A percentile compares a stretch with the other conserved stretches of the same genome.
These are phyloP conservation scores for Proliferodiscus dingleyae DNA, from an alignment of 2,329 filamentous ascomycete species.

Conservation along the genomic window DNA sequence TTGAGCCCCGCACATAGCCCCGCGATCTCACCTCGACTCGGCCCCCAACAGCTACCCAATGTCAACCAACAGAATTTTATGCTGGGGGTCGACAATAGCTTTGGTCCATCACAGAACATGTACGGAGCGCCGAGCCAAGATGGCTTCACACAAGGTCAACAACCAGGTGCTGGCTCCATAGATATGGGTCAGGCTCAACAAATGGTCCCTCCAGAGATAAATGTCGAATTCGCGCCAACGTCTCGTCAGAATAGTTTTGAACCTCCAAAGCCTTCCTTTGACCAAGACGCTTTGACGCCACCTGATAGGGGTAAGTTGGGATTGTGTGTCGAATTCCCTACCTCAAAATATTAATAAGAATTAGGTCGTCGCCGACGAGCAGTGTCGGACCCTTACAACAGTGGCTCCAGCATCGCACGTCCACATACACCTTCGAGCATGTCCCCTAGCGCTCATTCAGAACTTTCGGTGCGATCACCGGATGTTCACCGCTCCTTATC, in stretches of 20 bases:
- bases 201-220: slow-evolving; percentile 91
- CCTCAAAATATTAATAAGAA: slow-evolving; percentile 17
- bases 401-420: slow-evolving; percentile 39
- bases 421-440: slow-evolving; percentile 46
- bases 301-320: slow-evolving; percentile 59
- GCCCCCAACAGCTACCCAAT: slow-evolving; percentile 52
- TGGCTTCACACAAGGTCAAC: slow-evolving; percentile 41
- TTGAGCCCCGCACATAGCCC: slow-evolving; percentile 75
- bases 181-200: slow-evolving; percentile 66
- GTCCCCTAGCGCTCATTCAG: slow-evolving; percentile 49
- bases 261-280: slow-evolving; percentile 55
- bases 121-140: slow-evolving; percentile 46
- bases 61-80: slow-evolving; percentile 43
- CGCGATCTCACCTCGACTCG: slow-evolving; percentile 59
- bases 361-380: slow-evolving; percentile 32
- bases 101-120: slow-evolving; percentile 42
- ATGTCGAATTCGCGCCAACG: slow-evolving; percentile 84
- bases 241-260: slow-evolving; percentile 63
- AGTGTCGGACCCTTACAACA: slow-evolving; percentile 32
- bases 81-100: slow-evolving; percentile 44
- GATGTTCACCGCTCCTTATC: slow-evolving; percentile 51
- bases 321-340: not conserved
- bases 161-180: slow-evolving; percentile 38
- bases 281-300: slow-evolving; percentile 77
- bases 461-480: slow-evolving; percentile 41